Conservation (phyloP, 2,329 filamentous ascomycete species). For the Fusarium sp. region DNA sequence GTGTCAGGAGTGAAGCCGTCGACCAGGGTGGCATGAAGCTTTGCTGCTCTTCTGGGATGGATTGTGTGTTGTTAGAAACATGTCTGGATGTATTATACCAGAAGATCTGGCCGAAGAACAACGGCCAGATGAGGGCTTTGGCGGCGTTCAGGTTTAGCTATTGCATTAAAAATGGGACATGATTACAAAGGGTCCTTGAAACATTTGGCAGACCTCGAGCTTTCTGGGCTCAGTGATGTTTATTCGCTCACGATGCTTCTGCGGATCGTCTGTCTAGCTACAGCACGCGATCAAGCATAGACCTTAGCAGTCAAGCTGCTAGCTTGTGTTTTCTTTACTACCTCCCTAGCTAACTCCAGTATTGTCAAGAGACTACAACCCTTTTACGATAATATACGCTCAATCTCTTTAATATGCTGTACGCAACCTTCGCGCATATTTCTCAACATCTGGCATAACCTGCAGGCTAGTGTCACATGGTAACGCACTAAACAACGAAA, state of each 20-base stretch:
- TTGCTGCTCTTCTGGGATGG: constrained; percentile 4
- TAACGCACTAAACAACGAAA: neutral
- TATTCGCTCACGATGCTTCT: constrained; percentile 4
- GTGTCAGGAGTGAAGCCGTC: constrained; percentile 1
- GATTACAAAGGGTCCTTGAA: constrained; percentile 41
- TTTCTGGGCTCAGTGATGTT: constrained; percentile 6
- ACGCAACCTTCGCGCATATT: neutral
- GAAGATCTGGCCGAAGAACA: constrained; percentile 48
- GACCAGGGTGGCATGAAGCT: constrained; percentile 10
- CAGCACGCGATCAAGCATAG: constrained; percentile 1
- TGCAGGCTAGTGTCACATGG: neutral
- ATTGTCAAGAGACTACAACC: neutral
- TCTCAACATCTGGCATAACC: neutral
- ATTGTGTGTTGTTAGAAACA: constrained; percentile 40
- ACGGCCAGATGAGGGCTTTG: constrained; percentile 52
- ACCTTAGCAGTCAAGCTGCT: neutral
- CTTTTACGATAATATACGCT: neutral
- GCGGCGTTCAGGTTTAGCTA: constrained; percentile 56
- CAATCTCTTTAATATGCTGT: neutral
- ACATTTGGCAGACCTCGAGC: constrained; percentile 20
- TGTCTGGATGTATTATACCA: constrained; percentile 57
- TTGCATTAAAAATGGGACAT: constrained; percentile 50
- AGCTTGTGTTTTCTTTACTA: neutral
- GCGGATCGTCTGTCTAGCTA: constrained; percentile 6
- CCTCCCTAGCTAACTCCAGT: neutral